A percentile compares a stretch with the other conserved stretches of the same genome.
These are phyloP conservation scores for Neltuma alba DNA, from an alignment of 306 rosid genomes.

Conservation along the genomic window DNA sequence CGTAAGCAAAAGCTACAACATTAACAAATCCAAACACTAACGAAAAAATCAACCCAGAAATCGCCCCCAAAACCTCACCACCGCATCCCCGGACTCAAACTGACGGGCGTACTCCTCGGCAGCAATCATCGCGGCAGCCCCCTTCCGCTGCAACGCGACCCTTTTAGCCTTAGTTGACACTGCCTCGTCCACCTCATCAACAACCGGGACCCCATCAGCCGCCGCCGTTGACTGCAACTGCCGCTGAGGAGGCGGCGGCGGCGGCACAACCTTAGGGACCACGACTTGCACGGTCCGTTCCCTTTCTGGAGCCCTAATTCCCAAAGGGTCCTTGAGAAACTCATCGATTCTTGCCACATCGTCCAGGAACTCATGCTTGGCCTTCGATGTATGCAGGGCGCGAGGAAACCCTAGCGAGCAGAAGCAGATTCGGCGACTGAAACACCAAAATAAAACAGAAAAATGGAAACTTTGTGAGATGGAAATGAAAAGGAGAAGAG, in stretches of 20 bases:
- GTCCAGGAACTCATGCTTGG: conserved; percentile 47
- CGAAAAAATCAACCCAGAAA: neutral
- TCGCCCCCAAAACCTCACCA: conserved; percentile 37
- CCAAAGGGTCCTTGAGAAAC: conserved; percentile 54
- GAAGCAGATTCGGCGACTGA: conserved; percentile 74
- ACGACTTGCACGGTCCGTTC: conserved; percentile 61
- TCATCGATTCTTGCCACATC: conserved; percentile 52
- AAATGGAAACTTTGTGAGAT: conserved; percentile 9
- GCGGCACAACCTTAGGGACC: conserved; percentile 81
- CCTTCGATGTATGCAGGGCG: conserved; percentile 40
- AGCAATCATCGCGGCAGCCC: conserved; percentile 95
- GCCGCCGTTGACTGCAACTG: neutral
- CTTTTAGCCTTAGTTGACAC: conserved; percentile 85
- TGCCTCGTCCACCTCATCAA: conserved; percentile 57
- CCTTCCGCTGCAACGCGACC: conserved; percentile 76
- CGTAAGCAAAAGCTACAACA: neutral
- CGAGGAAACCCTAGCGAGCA: conserved; percentile 74
- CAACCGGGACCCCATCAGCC: conserved; percentile 38
- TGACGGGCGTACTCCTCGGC: conserved; percentile 91
- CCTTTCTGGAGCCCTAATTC: conserved; percentile 51
- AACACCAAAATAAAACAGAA: conserved; percentile 1
- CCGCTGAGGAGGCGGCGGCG: conserved; percentile 54
- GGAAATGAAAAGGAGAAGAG: neutral
- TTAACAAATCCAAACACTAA: neutral
- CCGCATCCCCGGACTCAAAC: conserved; percentile 72